Conservation (phyloP, 306 rosid species). For the Quercus dentata region DNA sequence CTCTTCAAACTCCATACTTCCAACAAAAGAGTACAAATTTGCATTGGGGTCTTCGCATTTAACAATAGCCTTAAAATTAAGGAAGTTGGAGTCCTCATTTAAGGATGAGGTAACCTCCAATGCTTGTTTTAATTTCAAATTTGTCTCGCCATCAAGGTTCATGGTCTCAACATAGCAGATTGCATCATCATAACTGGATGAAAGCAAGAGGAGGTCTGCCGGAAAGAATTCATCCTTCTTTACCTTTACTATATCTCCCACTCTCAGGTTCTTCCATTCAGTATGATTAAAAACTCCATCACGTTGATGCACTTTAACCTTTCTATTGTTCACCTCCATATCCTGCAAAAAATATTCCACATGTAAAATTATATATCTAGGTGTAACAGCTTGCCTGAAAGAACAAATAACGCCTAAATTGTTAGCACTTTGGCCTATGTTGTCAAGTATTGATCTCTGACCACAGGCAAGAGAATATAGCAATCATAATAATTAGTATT, state of each 20-base stretch:
- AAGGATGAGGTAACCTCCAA: conserved; percentile 71
- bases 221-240: conserved; percentile 91
- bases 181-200: conserved; percentile 88
- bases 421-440: background rate
- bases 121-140: conserved; percentile 81
- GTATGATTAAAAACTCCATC: conserved; percentile 56
- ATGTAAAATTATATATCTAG: conserved; percentile 10
- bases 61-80: conserved; percentile 52
- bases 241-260: conserved; percentile 82
- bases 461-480: background rate
- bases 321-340: conserved; percentile 73
- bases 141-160: conserved; percentile 98
- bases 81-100: conserved; percentile 47
- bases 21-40: conserved; percentile 80
- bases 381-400: background rate
- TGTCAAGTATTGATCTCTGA: conserved; percentile 4
- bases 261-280: conserved; percentile 82
- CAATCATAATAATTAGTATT: background rate
- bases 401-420: background rate
- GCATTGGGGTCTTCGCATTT: conserved; percentile 97
- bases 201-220: conserved; percentile 82
- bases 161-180: conserved; percentile 94
- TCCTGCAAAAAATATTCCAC: conserved; percentile 49
- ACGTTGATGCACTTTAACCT: conserved; percentile 59
- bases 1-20: conserved; percentile 64